phyloP scores from a whole-genome alignment of 2,329 filamentous ascomycete genomes.

The Madurella fahalii region DNA sequence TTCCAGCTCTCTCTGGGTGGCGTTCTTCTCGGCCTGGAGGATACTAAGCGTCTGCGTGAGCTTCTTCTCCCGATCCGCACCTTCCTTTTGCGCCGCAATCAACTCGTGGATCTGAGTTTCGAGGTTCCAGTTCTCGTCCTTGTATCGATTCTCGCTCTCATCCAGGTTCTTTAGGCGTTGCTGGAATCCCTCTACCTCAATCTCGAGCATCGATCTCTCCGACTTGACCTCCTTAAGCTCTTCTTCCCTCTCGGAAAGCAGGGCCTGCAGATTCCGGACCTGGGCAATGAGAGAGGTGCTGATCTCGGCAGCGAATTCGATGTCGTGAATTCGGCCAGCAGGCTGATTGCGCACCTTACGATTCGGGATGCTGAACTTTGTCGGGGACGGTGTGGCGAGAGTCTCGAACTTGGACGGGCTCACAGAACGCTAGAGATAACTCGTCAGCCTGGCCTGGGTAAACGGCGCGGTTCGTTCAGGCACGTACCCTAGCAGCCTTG shows the following conservation, averaged over 20 bases:
- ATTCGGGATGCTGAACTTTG: conserved; percentile 82
- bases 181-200: conserved; percentile 73
- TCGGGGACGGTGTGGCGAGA: conserved; percentile 79
- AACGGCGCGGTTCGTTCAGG: background rate
- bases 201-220: conserved; percentile 75
- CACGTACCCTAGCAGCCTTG: conserved; percentile 50
- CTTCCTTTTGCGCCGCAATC: conserved; percentile 67
- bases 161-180: conserved; percentile 79
- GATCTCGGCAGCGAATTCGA: conserved; percentile 97
- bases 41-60: conserved; percentile 68
- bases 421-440: conserved; percentile 54
- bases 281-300: conserved; percentile 92
- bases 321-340: conserved; percentile 83
- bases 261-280: conserved; percentile 80
- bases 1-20: conserved; percentile 80
- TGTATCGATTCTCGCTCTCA: conserved; percentile 92
- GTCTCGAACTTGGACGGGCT: conserved; percentile 78
- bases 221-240: conserved; percentile 69
- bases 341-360: conserved; percentile 88
- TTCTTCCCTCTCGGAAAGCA: conserved; percentile 85
- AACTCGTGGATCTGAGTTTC: conserved; percentile 90
- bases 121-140: conserved; percentile 97
- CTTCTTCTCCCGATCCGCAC: conserved; percentile 77
- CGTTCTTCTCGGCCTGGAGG: conserved; percentile 69
- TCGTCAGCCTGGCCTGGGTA: conserved; percentile 10